These are phyloP conservation scores for Ustilago tritici DNA, from an alignment of 1,284 basidiomycete genomes.

Conservation along the genomic window DNA sequence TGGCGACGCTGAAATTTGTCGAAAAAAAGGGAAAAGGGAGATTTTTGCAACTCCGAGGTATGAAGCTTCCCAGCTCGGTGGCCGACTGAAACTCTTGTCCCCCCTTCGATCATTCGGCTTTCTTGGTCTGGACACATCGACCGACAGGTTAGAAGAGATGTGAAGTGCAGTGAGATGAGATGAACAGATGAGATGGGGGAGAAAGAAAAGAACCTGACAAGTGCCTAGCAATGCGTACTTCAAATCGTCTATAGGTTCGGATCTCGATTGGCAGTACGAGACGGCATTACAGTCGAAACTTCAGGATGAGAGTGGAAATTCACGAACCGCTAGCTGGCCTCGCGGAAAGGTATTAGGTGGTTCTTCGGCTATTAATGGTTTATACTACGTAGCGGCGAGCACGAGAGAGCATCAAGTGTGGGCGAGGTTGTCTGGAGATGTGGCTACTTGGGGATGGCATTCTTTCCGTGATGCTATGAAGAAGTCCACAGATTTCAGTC, in stretches of 20 bases:
- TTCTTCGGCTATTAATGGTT: conserved; percentile 71
- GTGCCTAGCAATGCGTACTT: conserved; percentile 46
- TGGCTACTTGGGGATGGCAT: conserved; percentile 54
- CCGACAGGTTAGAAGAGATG: not conserved
- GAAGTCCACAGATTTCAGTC: conserved; percentile 50
- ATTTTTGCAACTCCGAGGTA: not conserved
- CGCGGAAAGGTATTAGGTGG: conserved; percentile 72
- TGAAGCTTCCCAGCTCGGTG: conserved; percentile 16
- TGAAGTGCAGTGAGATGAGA: not conserved
- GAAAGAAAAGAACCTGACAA: not conserved
- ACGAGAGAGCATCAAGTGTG: conserved; percentile 58
- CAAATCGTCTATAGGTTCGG: conserved; percentile 41
- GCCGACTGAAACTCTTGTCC: not conserved
- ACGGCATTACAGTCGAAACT: conserved; percentile 39
- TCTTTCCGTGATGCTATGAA: conserved; percentile 51
- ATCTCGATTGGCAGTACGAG: conserved; percentile 58
- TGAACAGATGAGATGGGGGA: not conserved
- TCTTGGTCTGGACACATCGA: not conserved
- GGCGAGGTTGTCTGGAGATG: conserved; percentile 50
- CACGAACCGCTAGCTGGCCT: conserved; percentile 57
- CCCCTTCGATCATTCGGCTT: not conserved
- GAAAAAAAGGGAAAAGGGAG: too few relatives aligned
- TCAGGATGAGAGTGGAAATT: conserved; percentile 28
- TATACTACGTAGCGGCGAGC: conserved; percentile 65
- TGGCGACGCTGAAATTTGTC: not conserved